These are phyloP conservation scores for Boletus pseudopeckii DNA, from an alignment of 768 basidiomycete genomes.

Conservation along the genomic window DNA sequence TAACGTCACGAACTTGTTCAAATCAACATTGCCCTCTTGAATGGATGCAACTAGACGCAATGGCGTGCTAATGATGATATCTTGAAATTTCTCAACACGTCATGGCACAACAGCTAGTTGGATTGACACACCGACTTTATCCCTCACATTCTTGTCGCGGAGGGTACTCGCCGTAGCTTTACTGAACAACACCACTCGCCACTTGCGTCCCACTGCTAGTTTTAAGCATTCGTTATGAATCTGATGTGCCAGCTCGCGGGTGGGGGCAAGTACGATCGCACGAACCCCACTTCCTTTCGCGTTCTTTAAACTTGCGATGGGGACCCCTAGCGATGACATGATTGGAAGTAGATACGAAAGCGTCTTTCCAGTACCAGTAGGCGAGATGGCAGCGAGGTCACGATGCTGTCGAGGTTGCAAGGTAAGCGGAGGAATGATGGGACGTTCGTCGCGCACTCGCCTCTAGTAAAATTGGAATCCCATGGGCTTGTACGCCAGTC, in stretches of 20 bases:
- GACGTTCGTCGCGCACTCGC: constrained; percentile 36
- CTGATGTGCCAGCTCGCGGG: constrained; percentile 93
- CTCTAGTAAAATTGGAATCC: constrained; percentile 76
- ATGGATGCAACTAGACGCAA: constrained; percentile 82
- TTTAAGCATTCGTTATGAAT: constrained; percentile 90
- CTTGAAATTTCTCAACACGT: constrained; percentile 36
- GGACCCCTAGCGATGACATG: constrained; percentile 55
- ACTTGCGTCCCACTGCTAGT: constrained; percentile 75
- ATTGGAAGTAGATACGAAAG: constrained; percentile 87
- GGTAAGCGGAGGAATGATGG: neutral
- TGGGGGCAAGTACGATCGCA: constrained; percentile 84
- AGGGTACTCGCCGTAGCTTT: constrained; percentile 87
- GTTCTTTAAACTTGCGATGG: constrained; percentile 45
- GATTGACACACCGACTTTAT: constrained; percentile 68
- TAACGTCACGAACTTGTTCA: constrained; percentile 62
- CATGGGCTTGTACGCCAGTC: constrained; percentile 79
- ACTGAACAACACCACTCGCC: constrained; percentile 78
- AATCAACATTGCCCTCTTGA: constrained; percentile 59
- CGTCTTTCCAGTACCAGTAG: constrained; percentile 97
- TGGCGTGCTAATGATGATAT: constrained; percentile 91
- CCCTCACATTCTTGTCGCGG: constrained; percentile 63
- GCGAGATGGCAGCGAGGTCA: constrained; percentile 92
- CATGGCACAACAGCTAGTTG: neutral
- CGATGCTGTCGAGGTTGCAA: constrained; percentile 46
- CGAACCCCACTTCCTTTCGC: constrained; percentile 58